phyloP scores from a whole-genome alignment of 2,329 filamentous ascomycete species.

The Aspergillus eucalypticola region DNA sequence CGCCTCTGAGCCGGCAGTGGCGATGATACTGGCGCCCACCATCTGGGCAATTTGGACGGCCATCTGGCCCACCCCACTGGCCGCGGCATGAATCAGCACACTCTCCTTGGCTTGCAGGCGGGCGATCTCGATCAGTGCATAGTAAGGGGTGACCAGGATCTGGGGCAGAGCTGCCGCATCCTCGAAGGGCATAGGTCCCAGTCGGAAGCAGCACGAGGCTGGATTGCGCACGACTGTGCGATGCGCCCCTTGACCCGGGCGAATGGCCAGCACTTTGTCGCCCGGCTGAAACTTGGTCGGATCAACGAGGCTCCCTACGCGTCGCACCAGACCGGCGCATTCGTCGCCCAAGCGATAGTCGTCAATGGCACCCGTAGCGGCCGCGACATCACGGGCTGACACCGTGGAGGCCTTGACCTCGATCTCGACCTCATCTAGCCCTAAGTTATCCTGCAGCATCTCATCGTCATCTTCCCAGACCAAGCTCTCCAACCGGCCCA shows the following conservation, averaged over 20 bases:
- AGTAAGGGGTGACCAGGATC: background rate
- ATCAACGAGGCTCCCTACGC: background rate
- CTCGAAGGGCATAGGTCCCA: background rate
- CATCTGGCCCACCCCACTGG: conserved; percentile 6
- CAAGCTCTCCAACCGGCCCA: conserved; percentile 2
- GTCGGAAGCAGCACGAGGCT: background rate
- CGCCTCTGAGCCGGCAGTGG: background rate
- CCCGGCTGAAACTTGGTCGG: background rate
- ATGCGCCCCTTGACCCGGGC: conserved; percentile 5
- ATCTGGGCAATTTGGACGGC: conserved; percentile 3
- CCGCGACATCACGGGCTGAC: conserved; percentile 4
- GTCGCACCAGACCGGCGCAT: conserved; percentile 1
- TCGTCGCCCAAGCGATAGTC: conserved; percentile 4
- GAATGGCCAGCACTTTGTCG: background rate
- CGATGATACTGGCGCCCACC: background rate
- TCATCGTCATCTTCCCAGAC: conserved; percentile 2
- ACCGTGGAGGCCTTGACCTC: conserved; percentile 5
- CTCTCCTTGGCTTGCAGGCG: conserved; percentile 4
- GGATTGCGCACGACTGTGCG: conserved; percentile 2
- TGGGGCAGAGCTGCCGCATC: conserved; percentile 1
- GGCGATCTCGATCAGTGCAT: conserved; percentile 2
- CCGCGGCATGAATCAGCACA: conserved; percentile 3
- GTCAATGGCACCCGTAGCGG: conserved; percentile 3
- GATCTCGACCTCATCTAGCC: background rate
- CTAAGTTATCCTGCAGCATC: background rate